Evolutionary conservation across 768 basidiomycete species (phyloP).

Genomic region (Imleria badia): DNA sequence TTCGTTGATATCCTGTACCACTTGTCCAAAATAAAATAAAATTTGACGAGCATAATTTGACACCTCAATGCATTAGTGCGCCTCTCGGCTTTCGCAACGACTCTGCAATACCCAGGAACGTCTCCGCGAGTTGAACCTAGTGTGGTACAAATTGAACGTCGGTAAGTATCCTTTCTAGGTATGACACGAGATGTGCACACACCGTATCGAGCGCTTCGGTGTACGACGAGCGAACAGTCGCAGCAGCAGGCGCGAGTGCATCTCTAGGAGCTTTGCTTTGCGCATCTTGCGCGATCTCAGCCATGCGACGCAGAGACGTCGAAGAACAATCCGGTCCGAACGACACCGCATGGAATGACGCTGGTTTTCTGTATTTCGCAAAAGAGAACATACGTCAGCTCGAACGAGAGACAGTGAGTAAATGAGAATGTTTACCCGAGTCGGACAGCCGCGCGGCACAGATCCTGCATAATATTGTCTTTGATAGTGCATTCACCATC

Average conservation of each 20-base stretch:
- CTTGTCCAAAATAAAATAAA: too few species aligned
- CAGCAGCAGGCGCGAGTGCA: constrained; percentile 33
- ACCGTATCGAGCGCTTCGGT: constrained; percentile 53
- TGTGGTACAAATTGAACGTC: too few species aligned
- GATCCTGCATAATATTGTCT: constrained; percentile 32
- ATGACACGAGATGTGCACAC: neutral
- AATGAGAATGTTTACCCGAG: constrained; percentile 39
- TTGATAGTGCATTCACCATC: constrained; percentile 48
- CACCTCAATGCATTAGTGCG: too few species aligned
- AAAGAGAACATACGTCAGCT: neutral
- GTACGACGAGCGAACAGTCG: constrained; percentile 45
- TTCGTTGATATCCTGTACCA: too few species aligned
- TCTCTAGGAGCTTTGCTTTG: constrained; percentile 45
- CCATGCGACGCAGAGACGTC: constrained; percentile 46
- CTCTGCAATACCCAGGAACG: too few species aligned
- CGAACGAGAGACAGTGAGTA: too few species aligned
- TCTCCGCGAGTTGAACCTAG: too few species aligned
- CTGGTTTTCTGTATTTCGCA: constrained; percentile 40
- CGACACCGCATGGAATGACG: constrained; percentile 59
- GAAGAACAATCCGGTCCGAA: constrained; percentile 41
- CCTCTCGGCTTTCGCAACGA: too few species aligned
- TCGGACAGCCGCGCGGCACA: constrained; percentile 32
- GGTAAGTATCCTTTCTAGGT: too few species aligned
- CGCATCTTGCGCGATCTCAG: constrained; percentile 46
- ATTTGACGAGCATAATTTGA: too few species aligned